Conservation (phyloP, 2,329 filamentous ascomycete species). For the Penicillium sp. region DNA sequence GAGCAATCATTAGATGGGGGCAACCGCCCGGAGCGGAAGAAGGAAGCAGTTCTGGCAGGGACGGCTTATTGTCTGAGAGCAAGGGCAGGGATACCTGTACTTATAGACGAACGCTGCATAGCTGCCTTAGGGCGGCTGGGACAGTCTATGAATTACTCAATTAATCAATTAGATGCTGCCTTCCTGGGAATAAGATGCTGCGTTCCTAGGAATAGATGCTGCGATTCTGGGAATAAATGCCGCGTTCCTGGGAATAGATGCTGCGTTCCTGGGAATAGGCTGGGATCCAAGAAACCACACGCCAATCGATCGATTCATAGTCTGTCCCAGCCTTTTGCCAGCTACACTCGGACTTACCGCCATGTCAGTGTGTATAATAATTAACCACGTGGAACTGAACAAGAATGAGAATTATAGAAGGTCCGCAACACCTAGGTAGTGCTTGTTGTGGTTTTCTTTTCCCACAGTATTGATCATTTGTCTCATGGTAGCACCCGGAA, state of each 20-base stretch:
- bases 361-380: not conserved
- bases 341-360: not conserved
- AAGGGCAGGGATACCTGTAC: conserved; percentile 5
- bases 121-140: conserved; percentile 3
- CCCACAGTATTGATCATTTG: too few relatives aligned
- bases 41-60: not conserved
- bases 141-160: conserved; percentile 9
- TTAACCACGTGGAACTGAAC: not conserved
- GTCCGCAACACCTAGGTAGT: too few relatives aligned
- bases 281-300: not conserved
- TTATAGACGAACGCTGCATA: conserved; percentile 8
- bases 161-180: too few relatives aligned
- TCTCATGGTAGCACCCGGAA: too few relatives aligned
- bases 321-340: not conserved
- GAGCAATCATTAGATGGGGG: not conserved
- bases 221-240: too few relatives aligned
- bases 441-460: too few relatives aligned
- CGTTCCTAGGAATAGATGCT: too few relatives aligned
- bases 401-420: too few relatives aligned
- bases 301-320: not conserved
- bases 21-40: not conserved
- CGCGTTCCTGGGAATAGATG: not conserved
- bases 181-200: too few relatives aligned
- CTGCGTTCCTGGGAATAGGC: not conserved
- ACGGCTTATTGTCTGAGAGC: conserved; percentile 4